phyloP scores from a whole-genome alignment of 345 rosid genomes.

The Ceriops tagal region DNA sequence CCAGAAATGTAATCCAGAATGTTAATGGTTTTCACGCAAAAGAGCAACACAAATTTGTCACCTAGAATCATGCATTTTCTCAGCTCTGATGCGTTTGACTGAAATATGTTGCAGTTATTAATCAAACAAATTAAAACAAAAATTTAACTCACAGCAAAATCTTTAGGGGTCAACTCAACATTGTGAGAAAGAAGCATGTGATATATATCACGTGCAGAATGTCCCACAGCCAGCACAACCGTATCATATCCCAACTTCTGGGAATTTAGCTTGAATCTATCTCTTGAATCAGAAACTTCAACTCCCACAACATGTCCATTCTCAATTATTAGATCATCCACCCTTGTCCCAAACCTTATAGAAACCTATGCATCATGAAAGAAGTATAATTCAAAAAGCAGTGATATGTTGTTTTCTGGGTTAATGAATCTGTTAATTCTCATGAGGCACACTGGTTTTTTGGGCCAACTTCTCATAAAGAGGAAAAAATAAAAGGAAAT shows the following conservation, averaged over 20 bases:
- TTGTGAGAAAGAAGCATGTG: slow-evolving; percentile 88
- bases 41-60: too few species aligned
- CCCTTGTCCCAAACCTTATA: slow-evolving; percentile 75
- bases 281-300: slow-evolving; percentile 54
- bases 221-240: slow-evolving; percentile 88
- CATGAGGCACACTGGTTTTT: too few species aligned
- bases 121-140: neutral
- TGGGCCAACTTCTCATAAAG: too few species aligned
- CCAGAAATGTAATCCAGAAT: too few species aligned
- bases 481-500: neutral
- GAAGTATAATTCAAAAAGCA: slow-evolving; percentile 12
- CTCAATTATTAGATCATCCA: slow-evolving; percentile 72
- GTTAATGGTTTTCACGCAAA: too few species aligned
- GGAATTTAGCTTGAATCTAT: slow-evolving; percentile 31
- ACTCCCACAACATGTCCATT: slow-evolving; percentile 67
- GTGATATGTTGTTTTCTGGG: neutral
- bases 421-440: neutral
- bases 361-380: slow-evolving; percentile 50
- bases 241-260: slow-evolving; percentile 58
- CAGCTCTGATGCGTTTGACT: neutral
- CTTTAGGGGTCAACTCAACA: slow-evolving; percentile 70
- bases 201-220: slow-evolving; percentile 93
- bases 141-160: slow-evolving; percentile 70
- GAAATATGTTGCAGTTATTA: neutral
- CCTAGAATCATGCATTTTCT: neutral